Percentiles rank a stretch among this genome's conserved stretches.
These are phyloP conservation scores for Aspergillus carbonarius DNA, from an alignment of 2,329 filamentous ascomycete species.

Conservation along the genomic window DNA sequence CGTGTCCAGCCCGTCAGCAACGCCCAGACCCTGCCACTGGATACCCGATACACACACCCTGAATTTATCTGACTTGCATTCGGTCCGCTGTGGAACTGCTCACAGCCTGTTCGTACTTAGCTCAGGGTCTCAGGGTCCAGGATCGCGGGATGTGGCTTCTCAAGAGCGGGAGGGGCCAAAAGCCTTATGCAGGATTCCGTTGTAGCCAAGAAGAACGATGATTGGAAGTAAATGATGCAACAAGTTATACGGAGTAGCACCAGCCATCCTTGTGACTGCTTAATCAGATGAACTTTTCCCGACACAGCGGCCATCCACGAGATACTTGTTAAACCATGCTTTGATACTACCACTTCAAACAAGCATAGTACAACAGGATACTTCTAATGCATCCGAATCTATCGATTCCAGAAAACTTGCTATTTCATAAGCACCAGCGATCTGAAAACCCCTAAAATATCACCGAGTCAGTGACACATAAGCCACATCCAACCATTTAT, in stretches of 20 bases:
- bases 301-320: too few species aligned
- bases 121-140: conserved; percentile 4
- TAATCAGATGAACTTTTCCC: too few species aligned
- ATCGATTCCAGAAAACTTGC: too few species aligned
- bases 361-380: too few species aligned
- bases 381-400: too few species aligned
- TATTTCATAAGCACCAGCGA: too few species aligned
- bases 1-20: neutral
- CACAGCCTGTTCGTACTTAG: neutral
- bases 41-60: neutral
- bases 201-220: neutral
- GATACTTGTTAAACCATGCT: too few species aligned
- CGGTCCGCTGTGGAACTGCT: conserved; percentile 2
- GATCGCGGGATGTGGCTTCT: neutral
- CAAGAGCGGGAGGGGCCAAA: neutral
- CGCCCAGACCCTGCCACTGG: neutral
- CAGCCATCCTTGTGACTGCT: too few species aligned
- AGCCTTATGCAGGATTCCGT: neutral
- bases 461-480: neutral
- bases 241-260: neutral
- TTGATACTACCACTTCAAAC: too few species aligned
- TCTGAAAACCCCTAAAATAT: too few species aligned
- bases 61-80: neutral
- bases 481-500: neutral
- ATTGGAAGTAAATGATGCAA: neutral